Evolutionary conservation across 345 rosid species (phyloP).

Genomic region (Salix suchowensis): DNA sequence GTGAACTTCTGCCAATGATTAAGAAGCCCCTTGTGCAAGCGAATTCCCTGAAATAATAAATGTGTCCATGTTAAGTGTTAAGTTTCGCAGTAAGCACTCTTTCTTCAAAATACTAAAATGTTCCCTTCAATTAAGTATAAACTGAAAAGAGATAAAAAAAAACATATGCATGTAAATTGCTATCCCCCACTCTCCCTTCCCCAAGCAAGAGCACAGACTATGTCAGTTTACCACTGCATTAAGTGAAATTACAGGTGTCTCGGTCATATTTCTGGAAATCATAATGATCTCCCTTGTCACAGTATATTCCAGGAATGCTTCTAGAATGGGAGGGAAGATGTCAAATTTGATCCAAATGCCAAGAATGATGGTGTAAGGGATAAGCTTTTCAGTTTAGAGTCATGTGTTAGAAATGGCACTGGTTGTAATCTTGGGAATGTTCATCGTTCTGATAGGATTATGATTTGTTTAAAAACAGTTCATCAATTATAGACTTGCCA

Average conservation of each 20-base stretch:
- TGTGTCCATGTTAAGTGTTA: not conserved
- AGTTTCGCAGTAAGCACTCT: not conserved
- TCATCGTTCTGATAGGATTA: not conserved
- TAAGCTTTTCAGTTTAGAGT: not conserved
- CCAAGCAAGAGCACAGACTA: not conserved
- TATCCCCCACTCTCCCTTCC: not conserved
- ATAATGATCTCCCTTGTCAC: not conserved
- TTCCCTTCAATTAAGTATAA: not conserved
- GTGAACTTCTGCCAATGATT: constrained; percentile 97
- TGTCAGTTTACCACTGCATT: not conserved
- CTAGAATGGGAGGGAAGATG: not conserved
- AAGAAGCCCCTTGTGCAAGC: constrained; percentile 76
- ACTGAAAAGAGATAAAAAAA: not conserved
- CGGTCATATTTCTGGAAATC: not conserved
- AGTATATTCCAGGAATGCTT: not conserved
- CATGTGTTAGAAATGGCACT: not conserved
- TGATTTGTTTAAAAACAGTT: not conserved
- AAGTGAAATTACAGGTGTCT: not conserved
- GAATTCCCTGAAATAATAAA: constrained; percentile 56
- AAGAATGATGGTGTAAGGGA: not conserved
- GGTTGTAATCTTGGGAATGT: not conserved
- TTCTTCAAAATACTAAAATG: not conserved
- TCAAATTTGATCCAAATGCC: not conserved
- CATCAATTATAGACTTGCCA: not conserved
- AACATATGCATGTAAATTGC: not conserved